Conservation (phyloP, 805 yeast genomes). For the Jamesozyma lodderae region DNA sequence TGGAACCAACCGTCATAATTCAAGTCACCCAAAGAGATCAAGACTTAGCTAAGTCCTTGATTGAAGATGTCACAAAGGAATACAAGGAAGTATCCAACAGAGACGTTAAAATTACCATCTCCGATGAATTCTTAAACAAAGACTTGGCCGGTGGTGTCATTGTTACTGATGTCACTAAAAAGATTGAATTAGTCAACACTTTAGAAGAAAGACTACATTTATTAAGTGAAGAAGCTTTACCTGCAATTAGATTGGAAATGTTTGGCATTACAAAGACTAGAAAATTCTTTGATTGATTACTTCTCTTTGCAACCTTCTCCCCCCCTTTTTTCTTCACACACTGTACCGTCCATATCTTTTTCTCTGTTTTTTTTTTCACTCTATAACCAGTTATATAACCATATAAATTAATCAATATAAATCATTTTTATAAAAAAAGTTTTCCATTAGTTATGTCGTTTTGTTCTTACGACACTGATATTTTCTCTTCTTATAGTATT, state of each 20-base stretch:
- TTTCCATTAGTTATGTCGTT: too few relatives aligned
- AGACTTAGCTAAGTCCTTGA: constrained; percentile 33
- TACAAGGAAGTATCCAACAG: constrained; percentile 56
- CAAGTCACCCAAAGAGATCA: constrained; percentile 39
- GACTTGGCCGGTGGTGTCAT: constrained; percentile 74
- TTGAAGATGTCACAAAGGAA: constrained; percentile 49
- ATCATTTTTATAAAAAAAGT: too few relatives aligned
- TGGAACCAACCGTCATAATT: constrained; percentile 61
- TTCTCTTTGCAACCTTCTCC: background rate
- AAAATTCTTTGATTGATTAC: constrained; percentile 71
- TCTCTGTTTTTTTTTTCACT: too few relatives aligned
- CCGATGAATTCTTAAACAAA: constrained; percentile 51
- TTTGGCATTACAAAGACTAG: constrained; percentile 80
- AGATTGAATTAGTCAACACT: constrained; percentile 85
- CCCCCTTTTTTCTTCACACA: background rate
- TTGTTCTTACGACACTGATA: too few relatives aligned
- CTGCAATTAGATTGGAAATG: constrained; percentile 83
- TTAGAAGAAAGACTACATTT: constrained; percentile 87
- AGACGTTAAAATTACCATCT: constrained; percentile 46
- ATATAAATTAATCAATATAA: too few relatives aligned
- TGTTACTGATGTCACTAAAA: constrained; percentile 60
- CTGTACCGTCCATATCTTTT: too few relatives aligned
- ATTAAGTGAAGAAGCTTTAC: constrained; percentile 76
- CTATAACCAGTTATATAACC: too few relatives aligned
- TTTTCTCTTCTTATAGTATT: too few relatives aligned